These are phyloP conservation scores for Maudiozyma turicensis DNA, from an alignment of 805 yeast species.

Conservation along the genomic window DNA sequence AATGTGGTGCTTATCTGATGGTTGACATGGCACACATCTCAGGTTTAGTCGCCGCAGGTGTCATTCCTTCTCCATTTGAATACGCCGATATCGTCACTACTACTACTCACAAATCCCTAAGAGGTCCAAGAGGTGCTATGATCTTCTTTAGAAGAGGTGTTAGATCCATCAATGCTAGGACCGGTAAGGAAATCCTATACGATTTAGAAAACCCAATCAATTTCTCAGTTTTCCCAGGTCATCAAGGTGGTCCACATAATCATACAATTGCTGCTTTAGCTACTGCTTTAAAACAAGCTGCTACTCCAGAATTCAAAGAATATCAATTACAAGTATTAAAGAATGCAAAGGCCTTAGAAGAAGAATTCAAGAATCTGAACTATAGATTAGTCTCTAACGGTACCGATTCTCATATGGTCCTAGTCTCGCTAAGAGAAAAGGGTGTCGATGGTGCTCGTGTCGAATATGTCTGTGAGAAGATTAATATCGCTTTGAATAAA, in stretches of 20 bases:
- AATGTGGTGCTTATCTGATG: conserved; percentile 91
- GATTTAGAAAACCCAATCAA: conserved; percentile 93
- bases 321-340: conserved; percentile 82
- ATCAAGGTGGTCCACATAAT: conserved; percentile 99
- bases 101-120: conserved; percentile 94
- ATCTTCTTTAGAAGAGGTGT: conserved; percentile 96
- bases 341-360: conserved; percentile 80
- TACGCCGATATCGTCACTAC: conserved; percentile 97
- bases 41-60: conserved; percentile 92
- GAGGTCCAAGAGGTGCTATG: conserved; percentile 99
- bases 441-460: conserved; percentile 95
- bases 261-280: conserved; percentile 98
- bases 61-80: conserved; percentile 92
- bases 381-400: conserved; percentile 87
- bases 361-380: conserved; percentile 58
- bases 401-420: conserved; percentile 94
- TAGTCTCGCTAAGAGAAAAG: conserved; percentile 80
- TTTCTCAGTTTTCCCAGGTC: conserved; percentile 99
- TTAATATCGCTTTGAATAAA: conserved; percentile 93
- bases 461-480: conserved; percentile 87
- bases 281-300: conserved; percentile 91
- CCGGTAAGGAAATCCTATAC: conserved; percentile 83
- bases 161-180: conserved; percentile 74
- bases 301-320: conserved; percentile 78
- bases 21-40: conserved; percentile 99